Percentiles rank a stretch among this genome's conserved stretches.
phyloP scores from a whole-genome alignment of 2,329 filamentous ascomycete species.

The Cryphonectria carpinicola region DNA sequence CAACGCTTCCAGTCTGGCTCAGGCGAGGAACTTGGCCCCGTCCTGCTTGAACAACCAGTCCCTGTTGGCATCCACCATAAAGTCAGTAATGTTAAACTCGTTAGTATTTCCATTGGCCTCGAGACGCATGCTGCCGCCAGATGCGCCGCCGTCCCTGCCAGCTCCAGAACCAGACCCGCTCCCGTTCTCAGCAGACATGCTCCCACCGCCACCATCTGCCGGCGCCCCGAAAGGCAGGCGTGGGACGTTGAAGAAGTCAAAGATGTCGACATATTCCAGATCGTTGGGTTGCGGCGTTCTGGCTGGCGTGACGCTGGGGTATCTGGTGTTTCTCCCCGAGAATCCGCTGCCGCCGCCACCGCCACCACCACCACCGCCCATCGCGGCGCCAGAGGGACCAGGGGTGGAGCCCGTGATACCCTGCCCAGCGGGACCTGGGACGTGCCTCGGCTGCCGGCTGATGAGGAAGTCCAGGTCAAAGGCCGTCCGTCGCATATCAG shows the following conservation, averaged over 20 bases:
- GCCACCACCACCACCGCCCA: background rate
- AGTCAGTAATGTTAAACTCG: constrained; percentile 79
- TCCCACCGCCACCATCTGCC: constrained; percentile 33
- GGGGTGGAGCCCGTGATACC: constrained; percentile 31
- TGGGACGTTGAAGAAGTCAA: constrained; percentile 93
- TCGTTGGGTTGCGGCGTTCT: constrained; percentile 78
- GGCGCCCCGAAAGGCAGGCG: constrained; percentile 60
- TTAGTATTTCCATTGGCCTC: constrained; percentile 45
- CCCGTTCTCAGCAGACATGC: constrained; percentile 26
- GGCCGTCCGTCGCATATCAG: constrained; percentile 88
- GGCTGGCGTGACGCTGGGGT: constrained; percentile 61
- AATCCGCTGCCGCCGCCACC: constrained; percentile 16
- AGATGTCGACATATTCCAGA: constrained; percentile 88
- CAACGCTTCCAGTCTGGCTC: constrained; percentile 12
- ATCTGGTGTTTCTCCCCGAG: constrained; percentile 44
- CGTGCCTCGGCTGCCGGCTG: constrained; percentile 65
- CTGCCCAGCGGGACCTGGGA: constrained; percentile 29
- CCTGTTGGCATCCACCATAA: constrained; percentile 73
- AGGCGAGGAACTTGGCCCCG: constrained; percentile 34
- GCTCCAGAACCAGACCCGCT: constrained; percentile 24
- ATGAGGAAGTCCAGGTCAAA: constrained; percentile 92
- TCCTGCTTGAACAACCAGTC: constrained; percentile 74
- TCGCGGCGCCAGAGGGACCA: constrained; percentile 19
- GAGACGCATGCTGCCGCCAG: constrained; percentile 27
- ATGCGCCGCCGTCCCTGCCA: constrained; percentile 24